phyloP scores from a whole-genome alignment of 495 filamentous ascomycete species.

The Cercophora samala region DNA sequence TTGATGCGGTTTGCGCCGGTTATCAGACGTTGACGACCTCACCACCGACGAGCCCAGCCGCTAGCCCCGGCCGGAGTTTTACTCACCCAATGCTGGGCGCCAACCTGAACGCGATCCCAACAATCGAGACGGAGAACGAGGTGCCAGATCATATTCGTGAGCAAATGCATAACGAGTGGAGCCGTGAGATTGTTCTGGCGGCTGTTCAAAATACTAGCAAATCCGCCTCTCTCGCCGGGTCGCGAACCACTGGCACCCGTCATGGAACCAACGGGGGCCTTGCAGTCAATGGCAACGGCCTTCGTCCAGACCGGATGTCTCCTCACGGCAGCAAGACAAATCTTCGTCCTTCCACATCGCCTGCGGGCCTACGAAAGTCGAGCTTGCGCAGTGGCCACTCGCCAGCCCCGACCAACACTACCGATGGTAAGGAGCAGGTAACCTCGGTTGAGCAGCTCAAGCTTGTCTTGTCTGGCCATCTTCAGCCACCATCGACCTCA shows the following conservation, averaged over 20 bases:
- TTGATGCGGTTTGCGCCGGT: slow-evolving; percentile 65
- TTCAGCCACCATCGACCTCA: slow-evolving; percentile 29
- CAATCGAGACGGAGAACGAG: slow-evolving; percentile 36
- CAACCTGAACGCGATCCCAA: slow-evolving; percentile 37
- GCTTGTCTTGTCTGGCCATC: slow-evolving; percentile 59
- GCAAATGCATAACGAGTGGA: slow-evolving; percentile 69
- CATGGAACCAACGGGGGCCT: slow-evolving; percentile 45
- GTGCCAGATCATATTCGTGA: slow-evolving; percentile 57
- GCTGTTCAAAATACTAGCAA: slow-evolving; percentile 64
- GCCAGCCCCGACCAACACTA: slow-evolving; percentile 49
- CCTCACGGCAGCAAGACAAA: slow-evolving; percentile 41
- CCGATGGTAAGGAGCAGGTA: slow-evolving; percentile 58
- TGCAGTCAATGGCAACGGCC: slow-evolving; percentile 55
- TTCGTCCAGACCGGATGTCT: slow-evolving; percentile 31
- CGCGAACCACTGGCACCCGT: slow-evolving; percentile 57
- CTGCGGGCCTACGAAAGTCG: slow-evolving; percentile 37
- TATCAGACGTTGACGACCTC: slow-evolving; percentile 59
- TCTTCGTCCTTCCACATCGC: slow-evolving; percentile 43
- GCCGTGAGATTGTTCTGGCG: slow-evolving; percentile 64
- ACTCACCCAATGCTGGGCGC: slow-evolving; percentile 57
- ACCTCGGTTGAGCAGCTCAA: slow-evolving; percentile 89
- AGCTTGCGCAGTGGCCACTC: slow-evolving; percentile 49
- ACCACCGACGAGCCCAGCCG: slow-evolving; percentile 64
- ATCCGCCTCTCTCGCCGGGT: slow-evolving; percentile 67
- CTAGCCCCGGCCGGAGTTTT: slow-evolving; percentile 66